Base-by-base conservation (phyloP, 805 yeast genomes). In the Yamadazyma takamatsuzukensis region DNA sequence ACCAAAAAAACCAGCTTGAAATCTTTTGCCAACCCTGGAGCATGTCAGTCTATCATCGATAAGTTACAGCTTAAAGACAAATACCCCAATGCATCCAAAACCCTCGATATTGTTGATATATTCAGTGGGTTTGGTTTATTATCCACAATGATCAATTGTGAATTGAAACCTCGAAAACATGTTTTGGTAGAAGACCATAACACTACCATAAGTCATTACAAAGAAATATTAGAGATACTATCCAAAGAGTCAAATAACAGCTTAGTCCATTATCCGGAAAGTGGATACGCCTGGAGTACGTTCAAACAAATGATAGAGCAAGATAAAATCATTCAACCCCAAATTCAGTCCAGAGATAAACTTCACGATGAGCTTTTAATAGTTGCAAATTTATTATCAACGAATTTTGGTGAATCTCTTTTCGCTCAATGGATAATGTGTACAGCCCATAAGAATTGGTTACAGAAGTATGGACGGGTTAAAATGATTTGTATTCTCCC, bases 351-450 rank as follows among this genome's bases (percentile, higher is more conserved):
- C 2, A 36, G 72, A 25, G 61, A 59, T 41, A 53, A 60, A 12
- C 52, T 79, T 13, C 76, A 82, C 53, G 61, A 72, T 34, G 70
- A 70, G 34, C 63, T 83, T 16, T 55, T 84, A 21, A 63, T 78
- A 19, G 59, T 78, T 5, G 89, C 79, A 2, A 76, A 80, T 48
- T 60, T 82, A 18, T 68, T 83, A 1, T 64, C 69, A 14, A 30
- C 50, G 22, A 50, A 62, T 6, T 70, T 68, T 37, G 83, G 83
- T 9, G 93, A 82, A 51, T 77, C 81, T 31, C 68, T 85, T 12
- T 54, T 83, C 16, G 78, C 83, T 36, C 95, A 86, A 57, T 83
- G 87, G 78, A 54, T 83, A 19, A 72, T 71, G 39, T 83, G 94
- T 55, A 61, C 80, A 18, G 78, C 74, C 0, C 70, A 80, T 50